A percentile compares a stretch with the other conserved stretches of the same genome.
Conservation (phyloP, 202 grass and related monocot genomes). For the Setaria viridis region DNA sequence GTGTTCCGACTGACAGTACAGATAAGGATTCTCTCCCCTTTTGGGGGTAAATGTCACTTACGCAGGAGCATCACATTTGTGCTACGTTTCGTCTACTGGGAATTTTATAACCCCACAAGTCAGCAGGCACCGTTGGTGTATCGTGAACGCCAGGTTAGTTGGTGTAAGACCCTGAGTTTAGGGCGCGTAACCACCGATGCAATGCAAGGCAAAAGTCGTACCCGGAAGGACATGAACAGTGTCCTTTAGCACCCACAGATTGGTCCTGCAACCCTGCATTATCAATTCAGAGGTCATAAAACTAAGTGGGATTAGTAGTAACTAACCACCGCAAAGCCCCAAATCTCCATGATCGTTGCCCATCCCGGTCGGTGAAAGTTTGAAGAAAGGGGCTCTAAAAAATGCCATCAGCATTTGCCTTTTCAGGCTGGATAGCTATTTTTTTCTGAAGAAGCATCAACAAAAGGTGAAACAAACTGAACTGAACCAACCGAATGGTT, state of each 20-base stretch:
- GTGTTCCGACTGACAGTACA: not conserved
- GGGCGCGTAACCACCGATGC: slow-evolving; percentile 19
- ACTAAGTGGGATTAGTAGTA: slow-evolving; percentile 13
- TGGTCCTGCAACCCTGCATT: not conserved
- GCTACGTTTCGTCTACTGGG: not conserved
- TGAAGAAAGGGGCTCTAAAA: slow-evolving; percentile 2
- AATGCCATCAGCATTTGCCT: not conserved
- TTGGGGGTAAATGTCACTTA: not conserved
- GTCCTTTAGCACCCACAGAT: slow-evolving; percentile 21
- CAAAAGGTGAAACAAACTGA: slow-evolving; percentile 23
- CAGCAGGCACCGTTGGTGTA: not conserved
- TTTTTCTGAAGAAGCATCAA: slow-evolving; percentile 2
- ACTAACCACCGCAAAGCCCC: slow-evolving; percentile 23
- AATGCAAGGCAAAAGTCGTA: not conserved
- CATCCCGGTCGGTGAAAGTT: slow-evolving; percentile 31
- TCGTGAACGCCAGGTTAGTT: slow-evolving; percentile 19
- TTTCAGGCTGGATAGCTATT: slow-evolving; percentile 42
- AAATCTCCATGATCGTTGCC: not conserved
- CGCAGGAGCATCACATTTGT: not conserved
- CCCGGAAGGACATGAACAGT: slow-evolving; percentile 28
- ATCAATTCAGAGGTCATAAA: slow-evolving; percentile 9
- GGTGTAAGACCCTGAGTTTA: not conserved
- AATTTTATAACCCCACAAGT: not conserved
- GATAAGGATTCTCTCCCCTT: not conserved
- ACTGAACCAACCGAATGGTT: slow-evolving; percentile 12